Percentiles rank a stretch among this genome's conserved stretches.
Evolutionary conservation across 2,329 filamentous ascomycete species (phyloP).

Genomic region (Exophiala sp.): DNA sequence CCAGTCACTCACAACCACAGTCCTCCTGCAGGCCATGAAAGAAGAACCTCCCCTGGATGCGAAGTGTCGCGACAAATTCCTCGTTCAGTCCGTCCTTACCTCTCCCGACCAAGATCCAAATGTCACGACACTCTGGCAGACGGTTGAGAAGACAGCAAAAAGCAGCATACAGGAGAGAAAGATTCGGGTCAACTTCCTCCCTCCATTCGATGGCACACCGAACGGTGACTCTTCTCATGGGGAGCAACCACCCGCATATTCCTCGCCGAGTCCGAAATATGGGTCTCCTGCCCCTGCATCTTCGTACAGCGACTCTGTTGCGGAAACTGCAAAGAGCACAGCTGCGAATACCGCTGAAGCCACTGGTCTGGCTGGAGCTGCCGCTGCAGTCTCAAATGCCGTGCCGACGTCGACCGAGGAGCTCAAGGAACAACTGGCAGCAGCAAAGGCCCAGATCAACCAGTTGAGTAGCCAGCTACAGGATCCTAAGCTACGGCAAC

Average conservation of each 20-base stretch:
- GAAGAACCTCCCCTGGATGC: slow-evolving; percentile 78
- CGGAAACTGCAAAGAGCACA: slow-evolving; percentile 27
- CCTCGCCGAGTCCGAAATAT: slow-evolving; percentile 51
- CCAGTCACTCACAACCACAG: slow-evolving; percentile 42
- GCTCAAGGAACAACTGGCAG: slow-evolving; percentile 64
- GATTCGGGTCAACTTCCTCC: slow-evolving; percentile 83
- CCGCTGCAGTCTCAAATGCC: slow-evolving; percentile 45
- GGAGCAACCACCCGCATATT: slow-evolving; percentile 50
- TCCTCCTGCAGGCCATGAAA: slow-evolving; percentile 97
- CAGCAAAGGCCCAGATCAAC: slow-evolving; percentile 68
- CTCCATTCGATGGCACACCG: slow-evolving; percentile 49
- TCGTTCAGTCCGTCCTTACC: slow-evolving; percentile 86
- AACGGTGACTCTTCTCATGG: slow-evolving; percentile 36
- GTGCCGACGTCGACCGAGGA: slow-evolving; percentile 53
- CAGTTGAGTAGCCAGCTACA: slow-evolving; percentile 58
- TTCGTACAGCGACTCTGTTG: slow-evolving; percentile 29
- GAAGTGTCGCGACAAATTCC: slow-evolving; percentile 95
- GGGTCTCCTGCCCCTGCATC: slow-evolving; percentile 40
- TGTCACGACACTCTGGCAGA: slow-evolving; percentile 74
- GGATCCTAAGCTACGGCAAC: slow-evolving; percentile 69
- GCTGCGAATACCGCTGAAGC: slow-evolving; percentile 29
- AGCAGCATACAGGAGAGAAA: slow-evolving; percentile 81
- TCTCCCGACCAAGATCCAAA: slow-evolving; percentile 76
- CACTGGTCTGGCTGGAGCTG: slow-evolving; percentile 41
- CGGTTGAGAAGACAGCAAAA: slow-evolving; percentile 69